These are phyloP conservation scores for Margaritispora aquatica DNA, from an alignment of 495 filamentous ascomycete genomes.

Conservation along the genomic window DNA sequence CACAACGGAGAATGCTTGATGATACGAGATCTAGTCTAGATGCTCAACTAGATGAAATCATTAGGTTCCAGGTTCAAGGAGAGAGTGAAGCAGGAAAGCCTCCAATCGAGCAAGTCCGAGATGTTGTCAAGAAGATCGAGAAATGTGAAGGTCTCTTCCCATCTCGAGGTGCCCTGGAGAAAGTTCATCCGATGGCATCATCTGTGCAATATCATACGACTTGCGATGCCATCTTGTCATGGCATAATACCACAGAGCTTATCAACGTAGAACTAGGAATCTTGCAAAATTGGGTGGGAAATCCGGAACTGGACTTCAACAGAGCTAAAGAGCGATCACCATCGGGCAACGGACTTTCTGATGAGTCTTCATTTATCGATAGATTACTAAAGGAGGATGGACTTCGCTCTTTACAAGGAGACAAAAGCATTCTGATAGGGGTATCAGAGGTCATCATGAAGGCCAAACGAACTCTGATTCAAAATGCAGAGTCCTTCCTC, in stretches of 20 bases:
- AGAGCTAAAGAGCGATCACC: conserved; percentile 50
- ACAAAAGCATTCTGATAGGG: conserved; percentile 74
- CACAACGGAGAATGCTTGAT: conserved; percentile 78
- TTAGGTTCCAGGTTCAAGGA: conserved; percentile 88
- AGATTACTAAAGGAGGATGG: conserved; percentile 98
- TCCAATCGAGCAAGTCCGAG: conserved; percentile 78
- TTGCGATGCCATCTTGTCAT: conserved; percentile 82
- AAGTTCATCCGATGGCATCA: conserved; percentile 62
- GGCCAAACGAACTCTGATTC: conserved; percentile 85
- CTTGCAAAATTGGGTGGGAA: conserved; percentile 92
- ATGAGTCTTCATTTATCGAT: conserved; percentile 89
- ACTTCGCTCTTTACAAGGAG: conserved; percentile 81
- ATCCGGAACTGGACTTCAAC: conserved; percentile 87
- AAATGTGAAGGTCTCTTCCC: conserved; percentile 80
- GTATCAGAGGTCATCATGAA: conserved; percentile 82
- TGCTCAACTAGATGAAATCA: conserved; percentile 73
- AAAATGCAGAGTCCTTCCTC: conserved; percentile 77
- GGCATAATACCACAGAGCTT: conserved; percentile 96
- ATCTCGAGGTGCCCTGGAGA: conserved; percentile 64
- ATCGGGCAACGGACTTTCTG: conserved; percentile 61
- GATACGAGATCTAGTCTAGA: conserved; percentile 66
- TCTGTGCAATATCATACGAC: conserved; percentile 71
- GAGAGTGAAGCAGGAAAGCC: conserved; percentile 87
- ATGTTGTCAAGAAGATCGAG: conserved; percentile 82
- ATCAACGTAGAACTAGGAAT: conserved; percentile 93